phyloP scores from a whole-genome alignment of 495 filamentous ascomycete genomes.

The Penicillium roqueforti region DNA sequence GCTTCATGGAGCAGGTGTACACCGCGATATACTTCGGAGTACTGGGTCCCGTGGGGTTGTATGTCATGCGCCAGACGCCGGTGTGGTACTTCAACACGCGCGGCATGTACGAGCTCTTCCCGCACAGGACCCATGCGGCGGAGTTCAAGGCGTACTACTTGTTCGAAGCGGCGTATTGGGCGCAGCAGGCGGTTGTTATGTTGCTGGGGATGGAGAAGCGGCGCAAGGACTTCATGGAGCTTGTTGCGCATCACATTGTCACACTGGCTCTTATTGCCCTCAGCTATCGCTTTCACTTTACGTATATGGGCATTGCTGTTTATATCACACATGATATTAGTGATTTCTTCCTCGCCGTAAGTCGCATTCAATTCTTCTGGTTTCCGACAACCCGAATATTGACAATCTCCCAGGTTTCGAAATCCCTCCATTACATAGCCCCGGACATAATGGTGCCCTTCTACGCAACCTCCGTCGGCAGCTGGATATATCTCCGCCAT shows the following conservation, averaged over 20 bases:
- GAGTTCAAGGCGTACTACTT: slow-evolving; percentile 88
- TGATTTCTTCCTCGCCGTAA: slow-evolving; percentile 88
- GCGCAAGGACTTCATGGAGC: slow-evolving; percentile 83
- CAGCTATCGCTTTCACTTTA: slow-evolving; percentile 92
- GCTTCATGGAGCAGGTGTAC: slow-evolving; percentile 93
- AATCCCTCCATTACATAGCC: slow-evolving; percentile 81
- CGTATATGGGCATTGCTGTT: slow-evolving; percentile 83
- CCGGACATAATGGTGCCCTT: slow-evolving; percentile 66
- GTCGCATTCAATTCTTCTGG: slow-evolving; percentile 25
- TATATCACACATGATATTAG: slow-evolving; percentile 90
- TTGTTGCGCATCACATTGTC: slow-evolving; percentile 84
- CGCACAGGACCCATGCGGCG: slow-evolving; percentile 71
- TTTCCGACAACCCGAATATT: neutral
- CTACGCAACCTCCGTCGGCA: slow-evolving; percentile 66
- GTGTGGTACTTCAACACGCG: slow-evolving; percentile 88
- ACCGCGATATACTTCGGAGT: slow-evolving; percentile 83
- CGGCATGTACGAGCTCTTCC: slow-evolving; percentile 80
- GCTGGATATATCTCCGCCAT: slow-evolving; percentile 87
- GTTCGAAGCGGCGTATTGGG: slow-evolving; percentile 87
- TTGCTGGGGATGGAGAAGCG: slow-evolving; percentile 79
- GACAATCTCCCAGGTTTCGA: slow-evolving; percentile 58
- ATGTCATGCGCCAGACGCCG: slow-evolving; percentile 76
- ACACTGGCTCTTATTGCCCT: slow-evolving; percentile 71
- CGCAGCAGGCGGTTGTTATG: slow-evolving; percentile 83
- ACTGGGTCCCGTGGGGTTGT: slow-evolving; percentile 73